phyloP scores from a whole-genome alignment of 2,329 filamentous ascomycete genomes.

The Penicillium sp. region DNA sequence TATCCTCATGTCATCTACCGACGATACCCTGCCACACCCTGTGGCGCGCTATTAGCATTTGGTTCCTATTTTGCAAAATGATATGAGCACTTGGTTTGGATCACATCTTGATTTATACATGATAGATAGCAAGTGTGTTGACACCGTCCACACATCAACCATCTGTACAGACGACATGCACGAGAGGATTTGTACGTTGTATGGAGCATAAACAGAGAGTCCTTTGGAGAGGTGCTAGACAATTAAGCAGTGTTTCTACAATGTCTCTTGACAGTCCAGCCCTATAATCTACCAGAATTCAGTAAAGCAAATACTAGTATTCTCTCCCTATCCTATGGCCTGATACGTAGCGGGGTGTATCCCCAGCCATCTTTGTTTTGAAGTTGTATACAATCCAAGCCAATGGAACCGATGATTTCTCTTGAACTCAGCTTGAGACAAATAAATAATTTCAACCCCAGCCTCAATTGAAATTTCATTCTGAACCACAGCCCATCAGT shows the following conservation, averaged over 20 bases:
- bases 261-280: too few relatives aligned
- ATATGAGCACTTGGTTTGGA: neutral
- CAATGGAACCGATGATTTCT: too few relatives aligned
- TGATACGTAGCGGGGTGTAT: neutral
- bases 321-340: neutral
- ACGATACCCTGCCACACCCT: slow-evolving; percentile 26
- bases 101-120: neutral
- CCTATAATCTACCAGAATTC: too few relatives aligned
- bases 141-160: too few relatives aligned
- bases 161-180: too few relatives aligned
- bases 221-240: too few relatives aligned
- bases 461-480: neutral
- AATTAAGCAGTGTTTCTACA: too few relatives aligned
- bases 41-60: slow-evolving; percentile 18
- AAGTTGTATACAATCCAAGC: neutral
- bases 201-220: too few relatives aligned
- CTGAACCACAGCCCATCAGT: neutral
- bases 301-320: too few relatives aligned
- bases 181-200: too few relatives aligned
- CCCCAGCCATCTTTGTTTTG: neutral
- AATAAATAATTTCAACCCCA: neutral
- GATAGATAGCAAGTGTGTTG: neutral
- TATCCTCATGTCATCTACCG: slow-evolving; percentile 23
- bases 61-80: slow-evolving; percentile 5
- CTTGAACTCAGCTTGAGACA: neutral